These are phyloP conservation scores for Cardamine chenopodiifolia DNA, from an alignment of 345 rosid genomes.

Conservation along the genomic window DNA sequence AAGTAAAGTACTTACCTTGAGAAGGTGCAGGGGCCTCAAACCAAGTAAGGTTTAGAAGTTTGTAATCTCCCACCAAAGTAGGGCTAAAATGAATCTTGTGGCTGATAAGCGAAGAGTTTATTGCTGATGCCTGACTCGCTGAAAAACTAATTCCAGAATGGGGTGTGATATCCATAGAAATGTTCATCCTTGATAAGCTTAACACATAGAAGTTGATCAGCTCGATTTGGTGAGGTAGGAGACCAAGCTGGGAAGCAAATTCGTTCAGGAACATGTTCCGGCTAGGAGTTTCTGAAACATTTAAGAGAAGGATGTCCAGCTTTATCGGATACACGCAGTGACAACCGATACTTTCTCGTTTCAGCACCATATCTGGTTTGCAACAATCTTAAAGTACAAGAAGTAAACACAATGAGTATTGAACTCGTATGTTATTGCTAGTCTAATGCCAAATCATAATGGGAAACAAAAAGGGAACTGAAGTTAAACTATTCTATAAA, in stretches of 20 bases:
- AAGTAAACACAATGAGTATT: constrained; percentile 34
- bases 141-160: constrained; percentile 83
- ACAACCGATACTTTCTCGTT: constrained; percentile 70
- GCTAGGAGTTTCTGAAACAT: constrained; percentile 81
- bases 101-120: constrained; percentile 71
- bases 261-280: constrained; percentile 66
- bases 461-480: neutral
- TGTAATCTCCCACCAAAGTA: constrained; percentile 76
- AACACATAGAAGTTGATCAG: constrained; percentile 77
- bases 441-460: constrained; percentile 6
- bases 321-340: constrained; percentile 98
- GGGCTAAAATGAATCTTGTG: constrained; percentile 73
- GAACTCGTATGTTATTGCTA: neutral
- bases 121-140: constrained; percentile 64
- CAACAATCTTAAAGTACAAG: constrained; percentile 69
- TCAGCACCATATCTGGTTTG: constrained; percentile 73
- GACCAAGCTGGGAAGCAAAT: constrained; percentile 79
- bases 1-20: constrained; percentile 53
- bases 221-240: constrained; percentile 79
- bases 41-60: constrained; percentile 87
- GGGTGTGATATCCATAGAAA: constrained; percentile 94
- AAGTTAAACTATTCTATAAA: constrained; percentile 1
- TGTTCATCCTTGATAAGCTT: constrained; percentile 73
- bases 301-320: constrained; percentile 88
- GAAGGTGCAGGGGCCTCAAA: constrained; percentile 76